Evolutionary conservation across 169 alveolate species (phyloP).

Genomic region (Plasmodium vinckei): DNA sequence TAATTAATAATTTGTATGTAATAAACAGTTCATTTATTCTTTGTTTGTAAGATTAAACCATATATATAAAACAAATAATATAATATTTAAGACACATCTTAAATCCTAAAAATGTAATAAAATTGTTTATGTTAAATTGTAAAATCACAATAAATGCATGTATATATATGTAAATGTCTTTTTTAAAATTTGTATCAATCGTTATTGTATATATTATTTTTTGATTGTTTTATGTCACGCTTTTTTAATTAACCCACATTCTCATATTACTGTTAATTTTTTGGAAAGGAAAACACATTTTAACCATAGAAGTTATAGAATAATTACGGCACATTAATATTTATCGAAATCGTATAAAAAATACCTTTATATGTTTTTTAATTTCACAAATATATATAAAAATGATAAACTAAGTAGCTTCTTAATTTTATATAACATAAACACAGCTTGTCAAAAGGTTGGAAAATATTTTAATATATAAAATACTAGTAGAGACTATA

Average conservation of each 20-base stretch:
- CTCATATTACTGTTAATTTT: neutral
- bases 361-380: too few relatives aligned
- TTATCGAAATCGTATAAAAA: too few relatives aligned
- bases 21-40: slow-evolving; percentile 9
- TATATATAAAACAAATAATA: slow-evolving; percentile 15
- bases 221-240: neutral
- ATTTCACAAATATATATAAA: too few relatives aligned
- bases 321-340: too few relatives aligned
- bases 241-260: neutral
- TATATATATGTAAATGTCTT: neutral
- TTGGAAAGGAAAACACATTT: too few relatives aligned
- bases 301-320: too few relatives aligned
- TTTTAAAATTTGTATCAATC: neutral
- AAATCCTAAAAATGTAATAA: neutral
- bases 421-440: too few relatives aligned
- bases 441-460: too few relatives aligned
- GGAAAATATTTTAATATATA: too few relatives aligned
- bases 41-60: slow-evolving; percentile 12
- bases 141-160: neutral
- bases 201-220: neutral
- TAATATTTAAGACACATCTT: slow-evolving; percentile 26
- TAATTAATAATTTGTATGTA: slow-evolving; percentile 18
- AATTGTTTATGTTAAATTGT: neutral
- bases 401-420: too few relatives aligned
- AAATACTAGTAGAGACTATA: too few relatives aligned